Evolutionary conservation across 345 rosid genomes (phyloP), one percentile per base, ranked within the genome.

Genomic region (Nephelium lappaceum): DNA sequence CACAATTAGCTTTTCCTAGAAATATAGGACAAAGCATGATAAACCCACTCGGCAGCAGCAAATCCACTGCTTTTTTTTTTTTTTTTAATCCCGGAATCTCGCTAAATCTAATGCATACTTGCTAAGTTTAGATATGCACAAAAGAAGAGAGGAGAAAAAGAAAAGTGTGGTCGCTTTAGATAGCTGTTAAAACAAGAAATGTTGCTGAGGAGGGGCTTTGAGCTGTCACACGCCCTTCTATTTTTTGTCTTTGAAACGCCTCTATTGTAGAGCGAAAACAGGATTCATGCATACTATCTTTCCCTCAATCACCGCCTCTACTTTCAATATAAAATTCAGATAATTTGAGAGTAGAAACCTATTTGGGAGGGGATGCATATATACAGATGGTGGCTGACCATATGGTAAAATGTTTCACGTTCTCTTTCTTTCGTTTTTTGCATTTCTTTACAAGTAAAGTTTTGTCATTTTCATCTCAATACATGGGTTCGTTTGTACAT

Each of bases 261-360:
- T 65, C 23, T 31, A 31, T 31, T 31, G 65, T 10, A 41, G 57
- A 60, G 43, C 5, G 38, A 57, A 69, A 79, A 74, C 55, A 58
- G 71, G 73, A 74, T 45, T 77, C 85, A 79, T 47, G 85, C 87
- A 61, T 55, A 79, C 43, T 55, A 49, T 77, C 83, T 70, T 77
- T 79, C 64, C 83, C 85, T 53, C 45, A 15, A 61, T 74, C 81
- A 74, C 76, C 72, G 87, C 80, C 80, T 55, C 55, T 31, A 53
- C 36, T 78, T 71, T 72, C 55, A 71, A 66, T 65, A 43, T n/a
- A 68, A 79, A 75, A 60, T 43, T 71, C 45, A 36, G 16, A 41
- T 42, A 9, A 53, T 53, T 49, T 42, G 21, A 24, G 21, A 61
- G 68, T 61, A 61, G 67, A 14, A 73, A 41, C 39, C 36, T 31